Evolutionary conservation across 257 asterid genomes (phyloP).

Genomic region (Haberlea rhodopensis): DNA sequence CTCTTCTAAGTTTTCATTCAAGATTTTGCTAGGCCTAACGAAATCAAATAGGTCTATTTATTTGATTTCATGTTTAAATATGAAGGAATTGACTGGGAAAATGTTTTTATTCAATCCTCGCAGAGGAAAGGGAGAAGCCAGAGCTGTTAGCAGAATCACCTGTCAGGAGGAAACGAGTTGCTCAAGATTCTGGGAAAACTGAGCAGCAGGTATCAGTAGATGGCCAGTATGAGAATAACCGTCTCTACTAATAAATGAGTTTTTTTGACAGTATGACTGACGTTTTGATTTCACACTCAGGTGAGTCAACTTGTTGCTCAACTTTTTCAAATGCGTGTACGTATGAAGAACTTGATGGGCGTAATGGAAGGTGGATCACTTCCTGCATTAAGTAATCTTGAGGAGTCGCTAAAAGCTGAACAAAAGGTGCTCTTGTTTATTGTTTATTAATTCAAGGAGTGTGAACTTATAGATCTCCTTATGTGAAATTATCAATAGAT

Average conservation of each 20-base stretch:
- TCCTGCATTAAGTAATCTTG: constrained; percentile 76
- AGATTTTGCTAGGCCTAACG: too few relatives aligned
- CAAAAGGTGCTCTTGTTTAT: constrained; percentile 60
- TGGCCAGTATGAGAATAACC: constrained; percentile 6
- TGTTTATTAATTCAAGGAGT: too few relatives aligned
- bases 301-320: constrained; percentile 94
- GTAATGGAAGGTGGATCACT: constrained; percentile 92
- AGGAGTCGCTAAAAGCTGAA: constrained; percentile 82
- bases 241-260: background rate
- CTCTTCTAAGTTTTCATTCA: background rate
- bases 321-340: constrained; percentile 93
- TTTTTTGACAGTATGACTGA: constrained; percentile 11
- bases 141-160: constrained; percentile 91
- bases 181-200: constrained; percentile 86
- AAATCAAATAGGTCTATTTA: constrained; percentile 1
- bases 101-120: constrained; percentile 20
- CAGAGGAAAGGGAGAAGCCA: constrained; percentile 98
- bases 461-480: too few relatives aligned
- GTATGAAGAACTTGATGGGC: constrained; percentile 97
- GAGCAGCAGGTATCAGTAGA: constrained; percentile 77
- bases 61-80: background rate
- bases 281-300: constrained; percentile 32
- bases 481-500: too few relatives aligned
- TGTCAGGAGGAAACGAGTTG: constrained; percentile 69
- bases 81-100: constrained; percentile 13